Evolutionary conservation across 2,329 filamentous ascomycete genomes (phyloP).

Genomic region (Blumeria graminis): DNA sequence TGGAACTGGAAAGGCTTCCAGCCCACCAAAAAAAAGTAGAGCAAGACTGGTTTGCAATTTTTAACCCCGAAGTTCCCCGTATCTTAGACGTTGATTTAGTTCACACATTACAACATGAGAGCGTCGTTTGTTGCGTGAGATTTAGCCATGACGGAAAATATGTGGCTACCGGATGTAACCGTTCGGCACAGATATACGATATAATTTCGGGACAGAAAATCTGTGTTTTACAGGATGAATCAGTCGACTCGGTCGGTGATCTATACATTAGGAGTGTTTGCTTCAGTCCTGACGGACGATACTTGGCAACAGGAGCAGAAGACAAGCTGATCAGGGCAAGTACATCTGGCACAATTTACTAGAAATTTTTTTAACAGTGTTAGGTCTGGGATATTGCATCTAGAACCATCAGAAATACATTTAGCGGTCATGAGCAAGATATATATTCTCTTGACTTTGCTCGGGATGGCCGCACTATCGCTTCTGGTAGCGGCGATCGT

Average conservation of each 20-base stretch:
- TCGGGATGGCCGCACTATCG: constrained; percentile 78
- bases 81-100: constrained; percentile 82
- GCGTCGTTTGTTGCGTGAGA: constrained; percentile 91
- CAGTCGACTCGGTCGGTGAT: constrained; percentile 68
- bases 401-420: constrained; percentile 71
- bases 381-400: constrained; percentile 85
- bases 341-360: constrained; percentile 6
- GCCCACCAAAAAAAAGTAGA: constrained; percentile 73
- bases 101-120: constrained; percentile 80
- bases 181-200: constrained; percentile 98
- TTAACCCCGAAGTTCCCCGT: constrained; percentile 77
- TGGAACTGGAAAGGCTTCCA: constrained; percentile 68
- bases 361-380: constrained; percentile 5
- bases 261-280: constrained; percentile 95
- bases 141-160: constrained; percentile 93
- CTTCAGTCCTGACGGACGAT: constrained; percentile 90
- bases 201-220: constrained; percentile 70
- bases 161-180: constrained; percentile 89
- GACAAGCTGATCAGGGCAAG: constrained; percentile 88
- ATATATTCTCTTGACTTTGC: constrained; percentile 95
- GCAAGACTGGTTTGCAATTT: constrained; percentile 86
- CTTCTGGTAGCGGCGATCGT: constrained; percentile 81
- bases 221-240: constrained; percentile 73
- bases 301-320: constrained; percentile 84
- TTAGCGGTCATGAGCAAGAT: constrained; percentile 93